Conservation (phyloP, 2,329 filamentous ascomycete genomes). For the Fusarium abutilonis region DNA sequence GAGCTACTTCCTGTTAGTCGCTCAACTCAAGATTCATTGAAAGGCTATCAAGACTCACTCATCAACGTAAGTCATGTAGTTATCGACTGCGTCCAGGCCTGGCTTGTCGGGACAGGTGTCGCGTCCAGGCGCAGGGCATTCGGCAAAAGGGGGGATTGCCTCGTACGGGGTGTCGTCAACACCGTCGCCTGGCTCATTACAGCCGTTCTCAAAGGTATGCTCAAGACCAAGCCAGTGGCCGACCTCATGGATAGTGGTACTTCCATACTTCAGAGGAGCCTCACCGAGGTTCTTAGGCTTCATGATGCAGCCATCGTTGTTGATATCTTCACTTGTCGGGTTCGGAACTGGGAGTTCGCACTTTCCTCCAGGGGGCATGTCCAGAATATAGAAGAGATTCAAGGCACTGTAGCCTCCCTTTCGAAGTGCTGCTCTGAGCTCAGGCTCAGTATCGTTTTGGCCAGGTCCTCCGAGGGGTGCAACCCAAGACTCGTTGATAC, state of each 20-base stretch:
- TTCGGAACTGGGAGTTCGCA: conserved; percentile 21
- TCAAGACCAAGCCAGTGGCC: conserved; percentile 29
- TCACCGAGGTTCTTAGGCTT: background rate
- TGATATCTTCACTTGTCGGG: background rate
- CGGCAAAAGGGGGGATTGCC: background rate
- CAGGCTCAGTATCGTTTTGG: background rate
- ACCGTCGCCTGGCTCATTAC: conserved; percentile 20
- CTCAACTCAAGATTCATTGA: rapidly evolving
- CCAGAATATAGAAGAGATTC: conserved; percentile 16
- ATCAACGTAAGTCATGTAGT: conserved; percentile 18
- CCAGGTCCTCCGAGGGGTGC: conserved; percentile 1
- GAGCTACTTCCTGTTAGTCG: background rate
- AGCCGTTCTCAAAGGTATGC: conserved; percentile 28
- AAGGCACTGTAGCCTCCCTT: conserved; percentile 22
- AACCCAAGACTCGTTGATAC: conserved; percentile 14
- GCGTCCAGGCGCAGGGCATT: conserved; percentile 6
- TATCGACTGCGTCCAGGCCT: conserved; percentile 19
- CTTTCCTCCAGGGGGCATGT: conserved; percentile 9
- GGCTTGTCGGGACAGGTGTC: conserved; percentile 27
- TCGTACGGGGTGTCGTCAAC: conserved; percentile 27
- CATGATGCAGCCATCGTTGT: conserved; percentile 26
- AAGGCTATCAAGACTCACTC: background rate
- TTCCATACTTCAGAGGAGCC: background rate
- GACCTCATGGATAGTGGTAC: conserved; percentile 16
- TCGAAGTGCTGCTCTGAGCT: conserved; percentile 10